phyloP scores from a whole-genome alignment of 768 basidiomycete species.

The Amanita exitialis region DNA sequence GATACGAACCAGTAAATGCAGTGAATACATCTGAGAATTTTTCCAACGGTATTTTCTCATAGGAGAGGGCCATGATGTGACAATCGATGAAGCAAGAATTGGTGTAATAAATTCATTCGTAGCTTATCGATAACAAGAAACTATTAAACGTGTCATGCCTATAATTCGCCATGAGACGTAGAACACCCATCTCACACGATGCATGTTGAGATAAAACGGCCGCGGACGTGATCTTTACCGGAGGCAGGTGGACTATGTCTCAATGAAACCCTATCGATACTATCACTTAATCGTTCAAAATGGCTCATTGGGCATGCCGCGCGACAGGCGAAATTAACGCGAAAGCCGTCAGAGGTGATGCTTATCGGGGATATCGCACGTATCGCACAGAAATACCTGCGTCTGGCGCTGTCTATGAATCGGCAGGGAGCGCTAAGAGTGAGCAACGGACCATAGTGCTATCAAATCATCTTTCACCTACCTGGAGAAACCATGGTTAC shows the following conservation, averaged over 20 bases:
- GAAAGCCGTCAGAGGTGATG: neutral
- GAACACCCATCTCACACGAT: neutral
- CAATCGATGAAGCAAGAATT: neutral
- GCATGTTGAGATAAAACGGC: neutral
- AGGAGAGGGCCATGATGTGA: neutral
- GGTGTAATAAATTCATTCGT: neutral
- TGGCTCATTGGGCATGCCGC: neutral
- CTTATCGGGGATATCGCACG: neutral
- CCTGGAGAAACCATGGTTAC: neutral
- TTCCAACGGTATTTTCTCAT: slow-evolving; percentile 1
- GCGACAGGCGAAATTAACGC: neutral
- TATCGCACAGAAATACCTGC: neutral
- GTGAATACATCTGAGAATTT: slow-evolving; percentile 28
- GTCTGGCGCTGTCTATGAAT: no score
- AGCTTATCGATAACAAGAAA: neutral
- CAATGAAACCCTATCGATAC: neutral
- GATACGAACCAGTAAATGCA: slow-evolving; percentile 36
- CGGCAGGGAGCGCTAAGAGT: neutral
- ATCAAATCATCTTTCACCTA: neutral
- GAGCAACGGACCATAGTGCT: neutral
- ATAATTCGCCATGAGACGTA: neutral
- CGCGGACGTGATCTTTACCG: neutral
- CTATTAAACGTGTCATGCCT: neutral
- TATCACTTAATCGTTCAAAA: neutral
- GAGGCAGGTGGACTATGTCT: neutral